Conservation (phyloP, 495 filamentous ascomycete genomes). For the Extremus antarcticus region DNA sequence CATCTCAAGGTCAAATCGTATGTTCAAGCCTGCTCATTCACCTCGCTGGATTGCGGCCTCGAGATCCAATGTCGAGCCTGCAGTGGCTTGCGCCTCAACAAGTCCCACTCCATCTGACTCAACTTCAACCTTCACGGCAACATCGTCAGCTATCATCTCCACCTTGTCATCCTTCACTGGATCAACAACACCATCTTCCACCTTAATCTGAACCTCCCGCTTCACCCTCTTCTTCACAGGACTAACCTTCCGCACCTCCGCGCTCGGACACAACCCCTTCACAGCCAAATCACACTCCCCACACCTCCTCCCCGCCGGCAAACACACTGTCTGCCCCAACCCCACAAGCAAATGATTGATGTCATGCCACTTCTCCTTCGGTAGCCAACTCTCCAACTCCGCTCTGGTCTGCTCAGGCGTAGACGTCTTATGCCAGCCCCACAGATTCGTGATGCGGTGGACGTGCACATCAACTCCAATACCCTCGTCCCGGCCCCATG, state of each 20-base stretch:
- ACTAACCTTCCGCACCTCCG: conserved; percentile 27
- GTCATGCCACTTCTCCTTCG: conserved; percentile 80
- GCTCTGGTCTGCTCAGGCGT: conserved; percentile 75
- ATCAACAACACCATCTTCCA: conserved; percentile 9
- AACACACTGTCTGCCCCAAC: conserved; percentile 77
- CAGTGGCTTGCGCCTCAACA: background rate
- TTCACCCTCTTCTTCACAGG: conserved; percentile 11
- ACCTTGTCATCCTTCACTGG: conserved; percentile 4
- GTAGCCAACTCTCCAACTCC: conserved; percentile 73
- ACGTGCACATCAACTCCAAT: conserved; percentile 62
- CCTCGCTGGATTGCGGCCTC: background rate
- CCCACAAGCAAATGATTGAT: conserved; percentile 90
- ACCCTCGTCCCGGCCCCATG: conserved; percentile 51
- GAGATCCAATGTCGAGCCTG: background rate
- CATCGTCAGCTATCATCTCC: conserved; percentile 9
- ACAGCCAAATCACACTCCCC: conserved; percentile 71
- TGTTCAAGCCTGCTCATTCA: too few species aligned
- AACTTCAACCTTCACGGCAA: conserved; percentile 13
- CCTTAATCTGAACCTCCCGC: conserved; percentile 18
- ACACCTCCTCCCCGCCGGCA: conserved; percentile 68
- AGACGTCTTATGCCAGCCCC: conserved; percentile 83
- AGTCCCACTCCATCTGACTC: background rate
- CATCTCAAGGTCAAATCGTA: too few species aligned
- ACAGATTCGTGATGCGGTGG: conserved; percentile 88
- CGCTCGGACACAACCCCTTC: conserved; percentile 65